phyloP scores from a whole-genome alignment of 192 early-diverging fungal genomes.

The Podila epigama region DNA sequence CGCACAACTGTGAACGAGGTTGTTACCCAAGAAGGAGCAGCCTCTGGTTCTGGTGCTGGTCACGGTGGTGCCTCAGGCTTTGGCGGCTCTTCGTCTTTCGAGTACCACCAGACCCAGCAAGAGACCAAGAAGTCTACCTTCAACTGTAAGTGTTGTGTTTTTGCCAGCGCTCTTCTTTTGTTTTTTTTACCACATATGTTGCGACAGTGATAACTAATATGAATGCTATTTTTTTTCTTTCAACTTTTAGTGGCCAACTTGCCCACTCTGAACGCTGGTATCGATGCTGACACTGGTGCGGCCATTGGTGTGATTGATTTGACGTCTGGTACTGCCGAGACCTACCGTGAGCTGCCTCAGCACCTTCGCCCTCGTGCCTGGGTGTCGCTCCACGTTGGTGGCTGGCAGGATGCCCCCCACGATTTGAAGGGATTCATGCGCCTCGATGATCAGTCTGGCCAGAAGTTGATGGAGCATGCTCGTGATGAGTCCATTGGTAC shows the following conservation, averaged over 20 bases:
- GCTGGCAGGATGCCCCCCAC: constrained; percentile 43
- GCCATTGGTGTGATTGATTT: not conserved
- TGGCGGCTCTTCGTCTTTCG: not conserved
- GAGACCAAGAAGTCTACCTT: constrained; percentile 31
- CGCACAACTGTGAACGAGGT: not conserved
- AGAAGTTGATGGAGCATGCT: constrained; percentile 44
- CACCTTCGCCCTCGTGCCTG: constrained; percentile 45
- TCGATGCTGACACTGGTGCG: constrained; percentile 6
- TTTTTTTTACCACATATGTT: not conserved
- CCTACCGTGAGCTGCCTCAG: constrained; percentile 14
- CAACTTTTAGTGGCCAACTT: constrained; percentile 12
- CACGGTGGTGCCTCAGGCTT: not conserved
- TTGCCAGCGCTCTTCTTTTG: not conserved
- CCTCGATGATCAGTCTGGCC: constrained; percentile 48
- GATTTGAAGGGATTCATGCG: constrained; percentile 45
- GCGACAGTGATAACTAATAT: not conserved
- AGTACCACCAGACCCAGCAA: not conserved
- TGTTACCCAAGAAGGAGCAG: not conserved
- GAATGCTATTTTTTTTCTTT: not conserved
- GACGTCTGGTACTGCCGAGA: not conserved
- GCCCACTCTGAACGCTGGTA: constrained; percentile 10
- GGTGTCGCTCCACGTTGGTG: constrained; percentile 48
- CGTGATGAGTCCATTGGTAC: constrained; percentile 32
- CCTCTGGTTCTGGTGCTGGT: not conserved
- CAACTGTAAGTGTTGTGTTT: constrained; percentile 29